These are phyloP conservation scores for Helichrysum umbraculigerum DNA, from an alignment of 129 eudicot species.

Conservation along the genomic window DNA sequence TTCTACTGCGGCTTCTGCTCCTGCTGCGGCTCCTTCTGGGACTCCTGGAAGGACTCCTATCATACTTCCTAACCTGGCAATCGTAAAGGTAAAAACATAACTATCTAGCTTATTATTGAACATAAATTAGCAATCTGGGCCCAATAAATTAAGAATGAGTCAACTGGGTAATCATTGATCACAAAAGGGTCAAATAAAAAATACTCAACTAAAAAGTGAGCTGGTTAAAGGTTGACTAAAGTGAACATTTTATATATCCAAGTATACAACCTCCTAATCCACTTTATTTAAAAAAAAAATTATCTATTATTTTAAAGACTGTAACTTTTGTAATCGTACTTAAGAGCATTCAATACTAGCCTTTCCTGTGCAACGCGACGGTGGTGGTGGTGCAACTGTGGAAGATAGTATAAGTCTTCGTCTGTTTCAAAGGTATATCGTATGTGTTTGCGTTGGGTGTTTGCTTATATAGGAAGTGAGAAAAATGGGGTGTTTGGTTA, in stretches of 20 bases:
- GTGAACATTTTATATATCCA: not conserved
- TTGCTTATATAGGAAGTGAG: too few relatives aligned
- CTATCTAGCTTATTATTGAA: not conserved
- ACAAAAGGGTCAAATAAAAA: not conserved
- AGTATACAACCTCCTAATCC: not conserved
- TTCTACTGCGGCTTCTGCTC: conserved; percentile 35
- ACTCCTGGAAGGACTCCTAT: conserved; percentile 70
- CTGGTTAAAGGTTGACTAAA: not conserved
- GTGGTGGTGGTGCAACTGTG: too few relatives aligned
- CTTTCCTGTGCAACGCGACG: too few relatives aligned
- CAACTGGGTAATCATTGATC: not conserved
- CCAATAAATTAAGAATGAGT: not conserved
- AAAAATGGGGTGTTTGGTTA: too few relatives aligned
- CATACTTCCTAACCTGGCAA: conserved; percentile 67
- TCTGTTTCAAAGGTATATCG: too few relatives aligned
- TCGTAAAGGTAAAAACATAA: not conserved
- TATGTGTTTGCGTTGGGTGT: too few relatives aligned
- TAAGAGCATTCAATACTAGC: too few relatives aligned
- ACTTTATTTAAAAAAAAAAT: not conserved
- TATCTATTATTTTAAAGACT: not conserved
- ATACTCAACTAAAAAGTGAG: not conserved
- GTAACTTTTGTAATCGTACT: not conserved
- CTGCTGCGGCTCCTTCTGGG: conserved; percentile 63
- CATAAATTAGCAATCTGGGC: not conserved
- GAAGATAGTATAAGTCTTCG: too few relatives aligned